Conservation (phyloP, 495 filamentous ascomycete species). For the Penicillium antarcticum region DNA sequence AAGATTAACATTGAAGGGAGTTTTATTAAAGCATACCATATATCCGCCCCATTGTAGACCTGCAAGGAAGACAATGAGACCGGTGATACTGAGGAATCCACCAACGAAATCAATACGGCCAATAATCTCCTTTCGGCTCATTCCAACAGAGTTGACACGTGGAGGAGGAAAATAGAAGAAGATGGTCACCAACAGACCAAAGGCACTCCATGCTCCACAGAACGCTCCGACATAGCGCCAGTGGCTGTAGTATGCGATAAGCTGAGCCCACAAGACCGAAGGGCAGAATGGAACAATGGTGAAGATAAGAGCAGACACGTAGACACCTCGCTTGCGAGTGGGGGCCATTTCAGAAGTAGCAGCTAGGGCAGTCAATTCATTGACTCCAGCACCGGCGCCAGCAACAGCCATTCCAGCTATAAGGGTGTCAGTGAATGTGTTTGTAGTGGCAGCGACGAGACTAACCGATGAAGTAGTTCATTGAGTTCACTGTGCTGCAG, state of each 20-base stretch:
- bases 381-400: conserved; percentile 61
- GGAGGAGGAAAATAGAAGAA: conserved; percentile 67
- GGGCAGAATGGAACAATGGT: conserved; percentile 68
- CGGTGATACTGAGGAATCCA: conserved; percentile 62
- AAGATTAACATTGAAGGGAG: neutral
- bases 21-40: conserved; percentile 35
- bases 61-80: conserved; percentile 63
- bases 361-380: conserved; percentile 66
- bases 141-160: conserved; percentile 50
- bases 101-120: conserved; percentile 63
- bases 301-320: conserved; percentile 63
- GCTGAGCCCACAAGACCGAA: conserved; percentile 65
- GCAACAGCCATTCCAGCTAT: conserved; percentile 59
- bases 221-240: conserved; percentile 68
- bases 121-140: conserved; percentile 49
- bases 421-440: conserved; percentile 8
- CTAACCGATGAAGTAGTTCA: conserved; percentile 69
- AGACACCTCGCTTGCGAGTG: conserved; percentile 62
- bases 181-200: conserved; percentile 58
- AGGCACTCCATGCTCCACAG: conserved; percentile 56
- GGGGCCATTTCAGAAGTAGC: conserved; percentile 69
- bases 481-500: conserved; percentile 57
- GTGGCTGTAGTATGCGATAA: conserved; percentile 55
- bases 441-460: neutral
- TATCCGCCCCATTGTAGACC: conserved; percentile 70